Evolutionary conservation across 2,329 filamentous ascomycete species (phyloP).

Genomic region (Fusarium sp.): DNA sequence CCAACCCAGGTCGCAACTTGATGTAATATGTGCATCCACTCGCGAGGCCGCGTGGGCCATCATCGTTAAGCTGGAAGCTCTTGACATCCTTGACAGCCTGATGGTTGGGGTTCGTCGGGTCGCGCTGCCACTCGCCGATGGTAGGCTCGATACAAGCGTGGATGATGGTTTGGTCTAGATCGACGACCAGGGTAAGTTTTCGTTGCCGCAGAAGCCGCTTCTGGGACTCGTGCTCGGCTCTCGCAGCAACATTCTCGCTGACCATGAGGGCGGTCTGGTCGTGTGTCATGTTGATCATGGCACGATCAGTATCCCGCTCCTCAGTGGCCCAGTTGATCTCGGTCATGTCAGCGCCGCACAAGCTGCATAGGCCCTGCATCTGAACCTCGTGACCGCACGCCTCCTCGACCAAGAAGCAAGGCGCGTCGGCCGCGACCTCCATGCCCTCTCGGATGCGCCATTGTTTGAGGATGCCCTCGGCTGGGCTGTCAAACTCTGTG

Average conservation of each 20-base stretch:
- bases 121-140: conserved; percentile 92
- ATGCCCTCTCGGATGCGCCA: conserved; percentile 78
- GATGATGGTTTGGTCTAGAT: conserved; percentile 98
- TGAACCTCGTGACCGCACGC: conserved; percentile 90
- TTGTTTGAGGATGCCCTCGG: conserved; percentile 77
- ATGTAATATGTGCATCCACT: conserved; percentile 96
- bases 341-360: conserved; percentile 97
- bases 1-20: conserved; percentile 89
- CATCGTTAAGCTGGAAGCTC: conserved; percentile 87
- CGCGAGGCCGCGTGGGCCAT: conserved; percentile 72
- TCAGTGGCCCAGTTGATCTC: conserved; percentile 85
- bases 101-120: conserved; percentile 88
- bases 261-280: conserved; percentile 88
- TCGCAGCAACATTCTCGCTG: conserved; percentile 79
- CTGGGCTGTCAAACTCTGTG: conserved; percentile 81
- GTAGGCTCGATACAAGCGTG: conserved; percentile 98
- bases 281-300: conserved; percentile 93
- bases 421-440: conserved; percentile 65
- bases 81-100: conserved; percentile 87
- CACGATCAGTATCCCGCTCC: conserved; percentile 78
- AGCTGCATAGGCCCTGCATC: conserved; percentile 86
- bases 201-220: conserved; percentile 77
- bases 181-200: conserved; percentile 92
- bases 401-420: conserved; percentile 81
- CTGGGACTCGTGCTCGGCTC: conserved; percentile 86